Base-by-base conservation (phyloP, 768 basidiomycete species). In the Psilocybe tampanensis region DNA sequence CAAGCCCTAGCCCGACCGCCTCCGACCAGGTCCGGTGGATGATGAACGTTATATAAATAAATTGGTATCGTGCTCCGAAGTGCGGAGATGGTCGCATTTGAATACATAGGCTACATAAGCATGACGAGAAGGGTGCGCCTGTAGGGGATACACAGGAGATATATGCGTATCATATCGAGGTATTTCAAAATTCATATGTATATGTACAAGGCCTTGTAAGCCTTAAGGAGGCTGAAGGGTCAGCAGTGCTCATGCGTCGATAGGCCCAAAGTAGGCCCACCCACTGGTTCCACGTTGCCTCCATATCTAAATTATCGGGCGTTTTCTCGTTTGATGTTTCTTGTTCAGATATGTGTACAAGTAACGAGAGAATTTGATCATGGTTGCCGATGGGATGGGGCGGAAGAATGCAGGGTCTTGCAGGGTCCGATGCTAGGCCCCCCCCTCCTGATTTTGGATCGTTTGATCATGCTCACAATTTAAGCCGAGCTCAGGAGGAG, bases 271-370 rank as follows among this genome's bases (percentile, higher is more conserved):
- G 52, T 47, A 47, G 18, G 48, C 9, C 29, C 29, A 29, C 9
- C 29, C 29, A 29, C 29, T 9, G 4, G 29, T 29, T 39, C 58
- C 61, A 63, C 59, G 58, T 58, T 63, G 58, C 18, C 47, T 47
- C 26, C 55, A 48, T 55, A 57, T 57, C 59, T 58, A 60, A 63
- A 59, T 63, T 58, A 36, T 57, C 62, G 62, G 62, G 44, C 47
- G 43, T 49, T 55, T 57, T 57, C 29, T 29, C 29, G 5, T 29
- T 39, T 15, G 36, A 39, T 39, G 7, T n/a, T n/a, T n/a, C n/a
- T n/a, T n/a, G n/a, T n/a, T n/a, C n/a, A n/a, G n/a, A n/a, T 39
- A 15, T 13, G 15, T 39, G 9, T 29, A 9, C 29, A 29, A 29
- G 29, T 29, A 39, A 39, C 36, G 36, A 39, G 43, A 54, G 39